Base-by-base conservation (phyloP, 208 protist genomes). In the Sergeia podlipaevii region DNA sequence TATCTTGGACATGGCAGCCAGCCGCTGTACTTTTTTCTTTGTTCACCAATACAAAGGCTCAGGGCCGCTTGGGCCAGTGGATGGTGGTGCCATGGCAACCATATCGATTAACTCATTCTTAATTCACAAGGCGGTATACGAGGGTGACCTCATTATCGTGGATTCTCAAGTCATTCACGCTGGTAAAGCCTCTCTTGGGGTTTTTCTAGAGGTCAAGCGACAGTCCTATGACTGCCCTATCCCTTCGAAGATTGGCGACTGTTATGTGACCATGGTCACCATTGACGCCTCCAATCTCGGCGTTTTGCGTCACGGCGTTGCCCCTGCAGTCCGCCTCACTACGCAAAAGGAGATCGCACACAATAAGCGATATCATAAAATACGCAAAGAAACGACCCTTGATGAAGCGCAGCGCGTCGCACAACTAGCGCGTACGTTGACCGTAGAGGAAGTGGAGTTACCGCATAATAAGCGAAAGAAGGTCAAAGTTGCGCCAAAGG, bases 91-190 rank as follows among this genome's bases (percentile, higher is more conserved):
- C 21, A 58, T 87, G 45, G 62, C 65, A 3, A 87, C 74, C 7
- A 62, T 80, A 23, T 43, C 72, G 30, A 73, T 87, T 42, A 78
- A 87, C 54, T 61, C 55, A 20, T 77, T 77, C 49, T 44, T 70
- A 47, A 74, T 87, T 39, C 45, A 32, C 24, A 55, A 65, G 15
- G 72, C 80, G 4, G 60, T 83, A 13, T 77, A 66, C 36, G 34
- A 67, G 15, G 80, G 80, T 1, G 80, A 87, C 47, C 45, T 83
- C 20, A 38, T 83, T 32, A 24, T 65, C 32, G 42, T 80, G 6
- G 47, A 59, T 18, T 63, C 60, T 6, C 53, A 44, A 24, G 48
- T 79, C 24, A 45, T 83, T 15, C 33, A 72, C 62, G 52, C 59
- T 3, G 75, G 80, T 0, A 36, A 26, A n/a, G 73, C 51, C 61